phyloP scores from a whole-genome alignment of 2,329 filamentous ascomycete species.

The Fusarium compactum region DNA sequence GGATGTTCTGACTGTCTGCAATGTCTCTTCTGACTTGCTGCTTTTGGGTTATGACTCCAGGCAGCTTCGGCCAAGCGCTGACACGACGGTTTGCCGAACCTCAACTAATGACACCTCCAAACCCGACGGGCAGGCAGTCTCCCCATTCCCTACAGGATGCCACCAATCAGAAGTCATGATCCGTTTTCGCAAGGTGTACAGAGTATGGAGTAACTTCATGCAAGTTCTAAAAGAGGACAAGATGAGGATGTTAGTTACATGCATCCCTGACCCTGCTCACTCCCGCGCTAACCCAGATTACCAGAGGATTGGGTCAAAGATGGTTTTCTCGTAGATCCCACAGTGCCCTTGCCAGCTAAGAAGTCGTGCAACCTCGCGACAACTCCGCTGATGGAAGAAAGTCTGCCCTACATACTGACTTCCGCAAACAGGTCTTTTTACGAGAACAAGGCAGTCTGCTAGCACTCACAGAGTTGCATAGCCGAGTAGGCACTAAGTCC shows the following conservation, averaged over 20 bases:
- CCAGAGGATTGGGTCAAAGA: conserved; percentile 43
- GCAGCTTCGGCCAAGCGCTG: conserved; percentile 14
- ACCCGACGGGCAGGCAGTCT: not conserved
- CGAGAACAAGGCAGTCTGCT: not conserved
- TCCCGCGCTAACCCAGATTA: conserved; percentile 39
- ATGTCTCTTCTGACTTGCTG: not conserved
- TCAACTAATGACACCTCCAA: conserved; percentile 16
- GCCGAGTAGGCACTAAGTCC: not conserved
- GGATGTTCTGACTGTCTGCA: not conserved
- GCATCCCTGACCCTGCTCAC: conserved; percentile 41
- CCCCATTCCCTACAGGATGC: not conserved
- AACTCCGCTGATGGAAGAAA: conserved; percentile 11
- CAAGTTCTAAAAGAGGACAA: conserved; percentile 28
- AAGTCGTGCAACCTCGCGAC: not conserved
- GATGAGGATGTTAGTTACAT: conserved; percentile 40
- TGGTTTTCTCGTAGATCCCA: conserved; percentile 31
- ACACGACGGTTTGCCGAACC: conserved; percentile 8
- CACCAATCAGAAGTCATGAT: conserved; percentile 25
- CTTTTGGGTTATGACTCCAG: not conserved
- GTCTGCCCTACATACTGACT: conserved; percentile 21
- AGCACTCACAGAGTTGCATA: not conserved
- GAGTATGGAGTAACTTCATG: conserved; percentile 25
- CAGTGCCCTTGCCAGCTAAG: not conserved
- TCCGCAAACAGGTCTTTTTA: conserved; percentile 22
- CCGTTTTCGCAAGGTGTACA: not conserved